A percentile compares a stretch with the other conserved stretches of the same genome.
phyloP scores from a whole-genome alignment of 1,139 yeast genomes.

The Saccharomyces hybrid region DNA sequence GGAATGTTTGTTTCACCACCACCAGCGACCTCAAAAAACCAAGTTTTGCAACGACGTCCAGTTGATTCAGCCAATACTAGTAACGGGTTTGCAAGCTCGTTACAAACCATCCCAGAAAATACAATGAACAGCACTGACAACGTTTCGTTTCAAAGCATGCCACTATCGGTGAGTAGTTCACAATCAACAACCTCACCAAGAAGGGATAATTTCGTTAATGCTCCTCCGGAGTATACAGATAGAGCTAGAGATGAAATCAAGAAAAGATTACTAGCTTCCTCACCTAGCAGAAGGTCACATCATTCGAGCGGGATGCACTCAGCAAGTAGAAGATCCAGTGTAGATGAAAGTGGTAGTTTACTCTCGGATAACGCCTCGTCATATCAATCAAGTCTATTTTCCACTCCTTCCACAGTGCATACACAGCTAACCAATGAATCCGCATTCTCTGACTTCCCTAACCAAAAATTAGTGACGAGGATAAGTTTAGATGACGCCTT shows the following conservation, averaged over 20 bases:
- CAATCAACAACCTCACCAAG: neutral
- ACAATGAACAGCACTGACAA: neutral
- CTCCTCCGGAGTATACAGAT: slow-evolving; percentile 36
- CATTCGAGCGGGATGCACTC: neutral
- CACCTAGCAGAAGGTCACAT: neutral
- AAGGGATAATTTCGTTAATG: slow-evolving; percentile 25
- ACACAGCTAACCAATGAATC: slow-evolving; percentile 9
- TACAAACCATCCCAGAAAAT: neutral
- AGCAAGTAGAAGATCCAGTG: slow-evolving; percentile 4
- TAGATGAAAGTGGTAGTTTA: slow-evolving; percentile 13
- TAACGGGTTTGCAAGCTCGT: neutral
- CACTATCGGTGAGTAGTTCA: neutral
- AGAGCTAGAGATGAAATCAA: slow-evolving; percentile 37
- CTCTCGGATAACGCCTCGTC: slow-evolving; percentile 21
- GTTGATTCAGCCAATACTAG: neutral
- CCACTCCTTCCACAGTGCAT: slow-evolving; percentile 19
- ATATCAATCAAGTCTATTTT: slow-evolving; percentile 25
- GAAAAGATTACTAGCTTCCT: slow-evolving; percentile 24
- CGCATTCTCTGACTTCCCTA: slow-evolving; percentile 4
- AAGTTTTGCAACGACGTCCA: slow-evolving; percentile 5
- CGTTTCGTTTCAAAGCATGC: neutral
- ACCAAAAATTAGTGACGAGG: slow-evolving; percentile 13
- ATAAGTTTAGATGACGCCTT: slow-evolving; percentile 37
- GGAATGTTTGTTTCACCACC: slow-evolving; percentile 31
- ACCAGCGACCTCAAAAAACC: slow-evolving; percentile 24